phyloP scores from a whole-genome alignment of 108 stramenopile genomes.

The Stephanodiscus triporus region DNA sequence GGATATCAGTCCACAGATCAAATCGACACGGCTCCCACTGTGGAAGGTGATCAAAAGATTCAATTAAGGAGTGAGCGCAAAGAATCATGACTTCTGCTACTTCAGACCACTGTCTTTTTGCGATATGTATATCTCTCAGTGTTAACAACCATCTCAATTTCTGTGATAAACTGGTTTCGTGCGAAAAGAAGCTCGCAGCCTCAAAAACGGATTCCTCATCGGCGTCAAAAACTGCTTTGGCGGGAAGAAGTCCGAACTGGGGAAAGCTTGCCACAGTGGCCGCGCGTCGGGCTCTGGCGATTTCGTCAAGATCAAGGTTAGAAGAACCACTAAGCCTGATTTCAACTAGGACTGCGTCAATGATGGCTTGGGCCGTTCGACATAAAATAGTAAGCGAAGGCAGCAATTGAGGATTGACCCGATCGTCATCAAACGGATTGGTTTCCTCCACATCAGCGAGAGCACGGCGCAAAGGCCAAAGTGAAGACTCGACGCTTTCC shows the following conservation, averaged over 20 bases:
- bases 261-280: slow-evolving; percentile 1
- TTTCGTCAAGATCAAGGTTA: slow-evolving; percentile 28
- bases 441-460: slow-evolving; percentile 87
- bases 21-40: slow-evolving; percentile 82
- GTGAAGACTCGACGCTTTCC: slow-evolving; percentile 63
- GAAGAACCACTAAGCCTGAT: slow-evolving; percentile 58
- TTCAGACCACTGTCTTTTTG: slow-evolving; percentile 84
- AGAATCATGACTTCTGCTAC: slow-evolving; percentile 80
- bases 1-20: slow-evolving; percentile 70
- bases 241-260: slow-evolving; percentile 8
- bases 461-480: slow-evolving; percentile 86
- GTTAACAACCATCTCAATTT: slow-evolving; percentile 79
- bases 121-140: slow-evolving; percentile 68
- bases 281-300: slow-evolving; percentile 17
- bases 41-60: slow-evolving; percentile 66
- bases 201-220: slow-evolving; percentile 90
- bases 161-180: slow-evolving; percentile 73
- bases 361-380: slow-evolving; percentile 80
- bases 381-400: slow-evolving; percentile 70
- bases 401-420: slow-evolving; percentile 80
- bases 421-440: slow-evolving; percentile 82
- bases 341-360: slow-evolving; percentile 88
- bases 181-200: slow-evolving; percentile 78
- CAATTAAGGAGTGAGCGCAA: slow-evolving; percentile 69
- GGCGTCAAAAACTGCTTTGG: slow-evolving; percentile 70